Percentiles rank a stretch among this genome's conserved stretches.
These are phyloP conservation scores for Aspergillus affinis DNA, from an alignment of 495 filamentous ascomycete species.

Conservation along the genomic window DNA sequence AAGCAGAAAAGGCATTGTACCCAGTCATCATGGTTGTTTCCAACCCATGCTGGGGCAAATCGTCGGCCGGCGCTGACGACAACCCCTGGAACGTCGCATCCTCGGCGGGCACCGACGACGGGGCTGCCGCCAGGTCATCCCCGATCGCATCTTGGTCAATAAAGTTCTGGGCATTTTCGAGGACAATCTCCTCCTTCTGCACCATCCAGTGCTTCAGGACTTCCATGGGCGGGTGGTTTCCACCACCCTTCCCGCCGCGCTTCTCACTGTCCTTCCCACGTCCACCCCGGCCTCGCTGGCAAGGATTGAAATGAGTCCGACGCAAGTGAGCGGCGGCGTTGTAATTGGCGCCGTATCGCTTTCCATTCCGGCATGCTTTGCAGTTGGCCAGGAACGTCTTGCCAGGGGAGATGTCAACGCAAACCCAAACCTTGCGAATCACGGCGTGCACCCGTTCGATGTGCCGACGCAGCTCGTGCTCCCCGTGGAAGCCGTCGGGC, in stretches of 20 bases:
- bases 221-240: constrained; percentile 78
- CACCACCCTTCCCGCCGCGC: constrained; percentile 81
- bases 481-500: constrained; percentile 86
- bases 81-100: constrained; percentile 15
- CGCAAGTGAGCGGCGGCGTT: constrained; percentile 93
- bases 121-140: constrained; percentile 22
- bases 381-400: constrained; percentile 74
- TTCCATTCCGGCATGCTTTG: constrained; percentile 76
- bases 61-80: constrained; percentile 11
- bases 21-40: constrained; percentile 31
- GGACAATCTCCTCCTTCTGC: constrained; percentile 57
- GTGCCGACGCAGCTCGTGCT: constrained; percentile 90
- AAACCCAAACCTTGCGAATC: constrained; percentile 79
- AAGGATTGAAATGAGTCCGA: constrained; percentile 80
- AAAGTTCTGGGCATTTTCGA: constrained; percentile 29
- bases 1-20: constrained; percentile 29
- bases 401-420: constrained; percentile 62
- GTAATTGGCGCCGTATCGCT: constrained; percentile 89
- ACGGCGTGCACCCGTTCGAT: constrained; percentile 73
- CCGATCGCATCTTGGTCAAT: constrained; percentile 19
- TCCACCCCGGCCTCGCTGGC: constrained; percentile 53
- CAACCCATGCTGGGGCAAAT: constrained; percentile 22
- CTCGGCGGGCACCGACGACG: constrained; percentile 13
- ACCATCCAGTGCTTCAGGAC: constrained; percentile 81
- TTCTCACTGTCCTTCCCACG: constrained; percentile 60